Conservation (phyloP, 2,329 filamentous ascomycete species). For the Thermoascus crustaceus region DNA sequence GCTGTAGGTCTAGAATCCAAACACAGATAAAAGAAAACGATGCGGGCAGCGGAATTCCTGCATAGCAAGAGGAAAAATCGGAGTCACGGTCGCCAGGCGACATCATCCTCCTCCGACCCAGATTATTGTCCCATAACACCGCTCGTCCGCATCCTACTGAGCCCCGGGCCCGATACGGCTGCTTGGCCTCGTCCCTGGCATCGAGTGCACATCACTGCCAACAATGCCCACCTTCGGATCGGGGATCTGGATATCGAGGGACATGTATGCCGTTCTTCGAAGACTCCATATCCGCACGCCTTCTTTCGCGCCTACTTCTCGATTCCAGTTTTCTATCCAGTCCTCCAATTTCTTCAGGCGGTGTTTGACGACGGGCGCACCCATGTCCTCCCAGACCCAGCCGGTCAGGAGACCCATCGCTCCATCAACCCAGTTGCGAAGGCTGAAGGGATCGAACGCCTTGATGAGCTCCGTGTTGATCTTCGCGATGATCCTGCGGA, state of each 20-base stretch:
- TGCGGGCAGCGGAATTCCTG: no score
- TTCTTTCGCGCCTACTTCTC: conserved; percentile 49
- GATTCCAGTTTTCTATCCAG: conserved; percentile 85
- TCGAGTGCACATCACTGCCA: conserved; percentile 27
- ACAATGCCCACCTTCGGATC: conserved; percentile 42
- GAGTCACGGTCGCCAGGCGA: neutral
- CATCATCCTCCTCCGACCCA: conserved; percentile 5
- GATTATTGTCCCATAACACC: neutral
- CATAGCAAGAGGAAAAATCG: neutral
- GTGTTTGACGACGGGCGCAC: conserved; percentile 66
- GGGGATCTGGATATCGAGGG: conserved; percentile 43
- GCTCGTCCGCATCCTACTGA: neutral
- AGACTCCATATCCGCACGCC: conserved; percentile 69
- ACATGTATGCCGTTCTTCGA: conserved; percentile 81
- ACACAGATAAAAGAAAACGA: conserved; percentile 3
- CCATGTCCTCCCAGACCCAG: conserved; percentile 91
- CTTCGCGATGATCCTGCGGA: conserved; percentile 70
- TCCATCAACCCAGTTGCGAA: conserved; percentile 71
- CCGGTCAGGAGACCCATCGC: conserved; percentile 74
- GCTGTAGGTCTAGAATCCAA: conserved; percentile 1
- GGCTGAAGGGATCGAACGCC: conserved; percentile 71
- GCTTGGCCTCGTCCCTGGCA: conserved; percentile 27
- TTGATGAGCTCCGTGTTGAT: conserved; percentile 68
- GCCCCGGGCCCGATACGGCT: conserved; percentile 19
- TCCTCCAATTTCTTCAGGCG: conserved; percentile 62